phyloP scores from a whole-genome alignment of 1,284 basidiomycete genomes.

The Marasmius oreades region DNA sequence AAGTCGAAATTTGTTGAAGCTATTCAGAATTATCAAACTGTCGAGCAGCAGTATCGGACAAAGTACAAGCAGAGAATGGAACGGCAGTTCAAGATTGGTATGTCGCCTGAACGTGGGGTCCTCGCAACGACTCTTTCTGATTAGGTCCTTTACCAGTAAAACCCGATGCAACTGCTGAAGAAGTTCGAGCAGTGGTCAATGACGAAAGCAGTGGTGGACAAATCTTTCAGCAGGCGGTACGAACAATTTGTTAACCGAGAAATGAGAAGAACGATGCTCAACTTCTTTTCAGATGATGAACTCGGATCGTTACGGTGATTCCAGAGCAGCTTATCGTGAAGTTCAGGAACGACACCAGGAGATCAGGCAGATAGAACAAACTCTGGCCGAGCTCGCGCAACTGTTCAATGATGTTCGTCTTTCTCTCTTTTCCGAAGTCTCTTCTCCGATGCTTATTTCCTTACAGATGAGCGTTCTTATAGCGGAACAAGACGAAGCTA shows the following conservation, averaged over 20 bases:
- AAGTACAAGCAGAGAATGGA: constrained; percentile 84
- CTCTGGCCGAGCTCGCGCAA: constrained; percentile 51
- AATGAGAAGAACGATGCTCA: not conserved
- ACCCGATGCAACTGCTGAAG: constrained; percentile 84
- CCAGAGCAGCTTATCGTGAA: constrained; percentile 38
- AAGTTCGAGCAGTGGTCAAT: constrained; percentile 75
- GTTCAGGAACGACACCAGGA: not conserved
- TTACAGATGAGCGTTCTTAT: constrained; percentile 82
- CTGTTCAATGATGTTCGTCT: constrained; percentile 83
- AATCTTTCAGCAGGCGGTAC: constrained; percentile 86
- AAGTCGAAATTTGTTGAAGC: constrained; percentile 58
- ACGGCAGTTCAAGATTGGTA: constrained; percentile 86
- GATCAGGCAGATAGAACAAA: not conserved
- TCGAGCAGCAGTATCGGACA: constrained; percentile 82
- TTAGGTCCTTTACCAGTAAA: constrained; percentile 55
- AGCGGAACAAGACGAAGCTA: constrained; percentile 90
- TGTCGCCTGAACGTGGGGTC: constrained; percentile 13
- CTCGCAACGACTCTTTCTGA: not conserved
- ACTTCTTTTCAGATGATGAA: constrained; percentile 69
- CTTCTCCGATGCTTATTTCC: constrained; percentile 6
- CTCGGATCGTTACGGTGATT: constrained; percentile 89
- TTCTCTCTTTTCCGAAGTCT: not conserved
- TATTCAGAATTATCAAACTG: constrained; percentile 74
- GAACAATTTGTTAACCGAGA: constrained; percentile 21
- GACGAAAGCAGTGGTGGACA: constrained; percentile 58